Percentiles rank a stretch among this genome's conserved stretches.
phyloP scores from a whole-genome alignment of 805 yeast species.

The Hanseniaspora hatyaiensis region DNA sequence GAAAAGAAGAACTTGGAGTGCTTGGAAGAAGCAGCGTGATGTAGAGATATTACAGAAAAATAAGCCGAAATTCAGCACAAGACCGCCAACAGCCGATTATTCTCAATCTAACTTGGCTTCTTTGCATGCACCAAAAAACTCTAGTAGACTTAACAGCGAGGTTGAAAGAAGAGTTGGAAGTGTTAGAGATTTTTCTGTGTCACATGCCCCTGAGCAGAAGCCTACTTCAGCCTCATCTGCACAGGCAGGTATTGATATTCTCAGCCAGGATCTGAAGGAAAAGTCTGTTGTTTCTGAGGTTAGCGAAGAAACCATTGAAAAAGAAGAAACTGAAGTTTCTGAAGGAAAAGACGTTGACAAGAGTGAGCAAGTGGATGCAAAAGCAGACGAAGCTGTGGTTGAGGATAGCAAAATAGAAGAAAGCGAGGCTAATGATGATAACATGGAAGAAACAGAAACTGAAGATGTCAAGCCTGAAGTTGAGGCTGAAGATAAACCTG shows the following conservation, averaged over 20 bases:
- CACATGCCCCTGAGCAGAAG: background rate
- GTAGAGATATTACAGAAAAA: constrained; percentile 9
- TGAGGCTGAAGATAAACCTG: constrained; percentile 12
- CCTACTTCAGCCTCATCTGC: background rate
- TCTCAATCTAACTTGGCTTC: no score
- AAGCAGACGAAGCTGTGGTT: constrained; percentile 1
- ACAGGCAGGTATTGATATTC: background rate
- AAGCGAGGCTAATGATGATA: constrained; percentile 1
- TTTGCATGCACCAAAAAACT: constrained; percentile 6
- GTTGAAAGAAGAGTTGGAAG: constrained; percentile 16
- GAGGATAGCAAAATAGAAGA: background rate
- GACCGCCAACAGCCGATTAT: constrained; percentile 13
- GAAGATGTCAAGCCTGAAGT: constrained; percentile 12
- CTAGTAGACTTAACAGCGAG: constrained; percentile 12
- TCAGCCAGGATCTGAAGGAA: background rate
- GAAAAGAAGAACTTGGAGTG: constrained; percentile 28
- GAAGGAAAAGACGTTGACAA: constrained; percentile 10
- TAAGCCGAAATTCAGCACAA: constrained; percentile 11
- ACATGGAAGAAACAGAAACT: background rate
- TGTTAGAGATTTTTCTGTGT: constrained; percentile 11
- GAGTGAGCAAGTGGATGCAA: background rate
- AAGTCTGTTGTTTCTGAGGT: no score
- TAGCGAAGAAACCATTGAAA: background rate
- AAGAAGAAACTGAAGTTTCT: constrained; percentile 13
- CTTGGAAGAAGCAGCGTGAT: constrained; percentile 18